Evolutionary conservation across 495 filamentous ascomycete species (phyloP).

Genomic region (Aspergillus homomorphus): DNA sequence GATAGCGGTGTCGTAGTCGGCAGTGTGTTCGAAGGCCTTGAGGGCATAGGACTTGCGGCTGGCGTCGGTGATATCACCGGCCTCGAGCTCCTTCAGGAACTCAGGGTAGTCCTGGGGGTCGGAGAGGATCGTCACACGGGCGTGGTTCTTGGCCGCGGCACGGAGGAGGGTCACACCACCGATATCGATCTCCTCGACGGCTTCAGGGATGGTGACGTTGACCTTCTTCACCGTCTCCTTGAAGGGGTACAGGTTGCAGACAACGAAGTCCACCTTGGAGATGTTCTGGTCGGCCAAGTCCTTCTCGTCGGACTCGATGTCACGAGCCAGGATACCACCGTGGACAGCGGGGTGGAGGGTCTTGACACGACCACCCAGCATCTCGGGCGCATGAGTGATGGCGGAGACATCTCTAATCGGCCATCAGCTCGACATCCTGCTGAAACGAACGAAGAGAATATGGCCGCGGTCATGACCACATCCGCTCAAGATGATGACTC

Average conservation of each 20-base stretch:
- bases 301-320: slow-evolving; percentile 90
- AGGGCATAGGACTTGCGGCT: slow-evolving; percentile 85
- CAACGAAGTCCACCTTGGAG: slow-evolving; percentile 93
- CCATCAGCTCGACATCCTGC: slow-evolving; percentile 6
- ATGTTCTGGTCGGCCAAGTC: slow-evolving; percentile 97
- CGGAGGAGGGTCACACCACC: slow-evolving; percentile 94
- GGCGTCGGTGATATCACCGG: slow-evolving; percentile 77
- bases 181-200: slow-evolving; percentile 98
- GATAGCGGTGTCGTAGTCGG: slow-evolving; percentile 92
- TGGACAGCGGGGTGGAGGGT: slow-evolving; percentile 95
- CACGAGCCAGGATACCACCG: slow-evolving; percentile 87
- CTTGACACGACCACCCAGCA: slow-evolving; percentile 94
- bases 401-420: slow-evolving; percentile 82
- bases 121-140: slow-evolving; percentile 89
- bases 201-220: slow-evolving; percentile 93
- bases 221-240: slow-evolving; percentile 95
- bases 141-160: slow-evolving; percentile 96
- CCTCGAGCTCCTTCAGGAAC: slow-evolving; percentile 85
- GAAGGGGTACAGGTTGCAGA: slow-evolving; percentile 98
- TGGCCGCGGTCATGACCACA: slow-evolving; percentile 7
- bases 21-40: slow-evolving; percentile 98
- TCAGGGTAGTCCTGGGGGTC: slow-evolving; percentile 90
- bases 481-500: slow-evolving; percentile 38
- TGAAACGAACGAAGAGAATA: not conserved
- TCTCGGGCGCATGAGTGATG: slow-evolving; percentile 98